These are phyloP conservation scores for Arthrobotrys sinensis DNA, from an alignment of 2,329 filamentous ascomycete genomes.

Conservation along the genomic window DNA sequence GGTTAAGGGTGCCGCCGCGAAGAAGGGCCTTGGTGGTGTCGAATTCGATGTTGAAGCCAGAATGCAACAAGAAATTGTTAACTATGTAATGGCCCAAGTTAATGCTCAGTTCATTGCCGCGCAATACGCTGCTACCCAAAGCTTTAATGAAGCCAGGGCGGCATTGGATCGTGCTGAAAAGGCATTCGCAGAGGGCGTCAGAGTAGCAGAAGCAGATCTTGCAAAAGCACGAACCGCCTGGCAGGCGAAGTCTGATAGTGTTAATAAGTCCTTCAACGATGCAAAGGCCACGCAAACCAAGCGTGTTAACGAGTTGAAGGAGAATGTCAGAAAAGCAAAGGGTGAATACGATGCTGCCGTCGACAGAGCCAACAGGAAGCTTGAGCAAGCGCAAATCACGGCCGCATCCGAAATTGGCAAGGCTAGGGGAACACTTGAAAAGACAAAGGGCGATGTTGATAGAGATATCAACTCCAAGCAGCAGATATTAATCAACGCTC, in stretches of 20 bases:
- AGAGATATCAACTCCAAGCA: constrained; percentile 31
- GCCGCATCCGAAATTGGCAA: constrained; percentile 28
- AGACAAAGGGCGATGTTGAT: constrained; percentile 23
- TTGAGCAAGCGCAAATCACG: constrained; percentile 22
- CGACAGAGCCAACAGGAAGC: constrained; percentile 22
- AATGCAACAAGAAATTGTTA: constrained; percentile 31
- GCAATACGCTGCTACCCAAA: constrained; percentile 32
- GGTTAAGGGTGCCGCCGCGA: constrained; percentile 19
- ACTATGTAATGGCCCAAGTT: constrained; percentile 30
- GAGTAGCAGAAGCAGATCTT: constrained; percentile 7
- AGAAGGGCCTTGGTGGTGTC: constrained; percentile 4
- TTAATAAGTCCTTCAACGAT: constrained; percentile 14
- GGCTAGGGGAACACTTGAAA: constrained; percentile 20
- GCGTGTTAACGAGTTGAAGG: constrained; percentile 15
- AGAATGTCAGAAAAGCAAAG: constrained; percentile 18
- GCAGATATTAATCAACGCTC: constrained; percentile 5
- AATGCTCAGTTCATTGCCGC: constrained; percentile 26
- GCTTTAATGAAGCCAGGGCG: constrained; percentile 21
- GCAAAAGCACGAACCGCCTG: constrained; percentile 14
- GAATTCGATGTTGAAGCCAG: constrained; percentile 24
- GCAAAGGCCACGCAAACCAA: constrained; percentile 13
- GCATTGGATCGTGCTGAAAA: constrained; percentile 25
- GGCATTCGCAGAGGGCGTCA: constrained; percentile 20
- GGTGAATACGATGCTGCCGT: constrained; percentile 31
- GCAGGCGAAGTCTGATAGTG: constrained; percentile 29